Conservation (phyloP, 116 monocot genomes). For the Papilionanthe hybrid region DNA sequence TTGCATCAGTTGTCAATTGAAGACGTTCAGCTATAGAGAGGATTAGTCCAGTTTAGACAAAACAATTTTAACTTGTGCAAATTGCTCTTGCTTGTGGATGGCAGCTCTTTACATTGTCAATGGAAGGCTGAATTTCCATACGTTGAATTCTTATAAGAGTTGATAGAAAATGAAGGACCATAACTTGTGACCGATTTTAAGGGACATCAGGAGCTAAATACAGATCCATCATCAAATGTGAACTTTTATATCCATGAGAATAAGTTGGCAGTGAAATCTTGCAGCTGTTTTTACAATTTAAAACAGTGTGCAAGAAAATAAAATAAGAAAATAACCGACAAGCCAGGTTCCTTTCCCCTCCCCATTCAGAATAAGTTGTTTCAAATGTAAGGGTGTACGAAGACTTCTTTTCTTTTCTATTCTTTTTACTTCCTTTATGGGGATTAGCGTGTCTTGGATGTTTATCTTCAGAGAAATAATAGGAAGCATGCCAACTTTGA, state of each 20-base stretch:
- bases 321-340: not conserved
- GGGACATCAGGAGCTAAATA: no score
- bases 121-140: no score
- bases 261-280: not conserved
- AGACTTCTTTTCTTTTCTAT: not conserved
- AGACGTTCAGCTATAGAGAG: no score
- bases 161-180: no score
- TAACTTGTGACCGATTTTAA: no score
- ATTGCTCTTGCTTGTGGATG: no score
- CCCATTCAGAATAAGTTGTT: not conserved
- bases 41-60: no score
- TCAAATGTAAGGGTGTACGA: not conserved
- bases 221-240: no score
- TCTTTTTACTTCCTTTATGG: not conserved
- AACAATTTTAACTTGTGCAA: no score
- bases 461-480: not conserved
- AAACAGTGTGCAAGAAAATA: not conserved
- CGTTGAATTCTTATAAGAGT: no score
- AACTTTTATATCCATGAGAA: not conserved
- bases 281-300: not conserved
- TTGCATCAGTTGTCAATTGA: no score
- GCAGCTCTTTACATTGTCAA: no score
- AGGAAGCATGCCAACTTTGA: not conserved
- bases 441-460: not conserved
- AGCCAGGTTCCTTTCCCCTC: not conserved